These are phyloP conservation scores for Chamaecyparis obtusa DNA, from an alignment of 75 land plant species.

Conservation along the genomic window DNA sequence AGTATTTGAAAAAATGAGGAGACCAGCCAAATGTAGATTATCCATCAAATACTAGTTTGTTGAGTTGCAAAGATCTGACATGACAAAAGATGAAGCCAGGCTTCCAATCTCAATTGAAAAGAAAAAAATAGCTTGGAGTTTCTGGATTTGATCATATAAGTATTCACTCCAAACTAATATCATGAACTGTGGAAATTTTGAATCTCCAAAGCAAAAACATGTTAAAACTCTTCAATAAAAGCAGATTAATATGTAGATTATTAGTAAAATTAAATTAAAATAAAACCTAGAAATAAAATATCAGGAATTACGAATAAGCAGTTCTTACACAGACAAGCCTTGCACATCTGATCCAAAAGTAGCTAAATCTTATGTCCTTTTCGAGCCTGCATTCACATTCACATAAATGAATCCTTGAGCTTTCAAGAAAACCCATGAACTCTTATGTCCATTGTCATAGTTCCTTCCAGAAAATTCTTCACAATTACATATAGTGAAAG, in stretches of 20 bases:
- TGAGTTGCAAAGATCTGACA: not conserved
- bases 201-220: too few relatives aligned
- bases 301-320: not conserved
- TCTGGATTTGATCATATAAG: too few relatives aligned
- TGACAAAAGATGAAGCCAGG: too few relatives aligned
- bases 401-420: not conserved
- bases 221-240: too few relatives aligned
- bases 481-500: too few relatives aligned
- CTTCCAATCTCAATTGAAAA: too few relatives aligned
- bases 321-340: conserved; percentile 35
- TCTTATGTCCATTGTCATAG: too few relatives aligned
- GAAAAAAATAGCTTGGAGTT: too few relatives aligned
- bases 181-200: too few relatives aligned
- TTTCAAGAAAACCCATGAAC: not conserved
- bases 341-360: conserved; percentile 53
- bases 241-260: not conserved
- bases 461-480: too few relatives aligned
- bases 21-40: not conserved
- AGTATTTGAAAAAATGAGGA: not conserved
- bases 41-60: not conserved
- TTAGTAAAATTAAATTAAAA: not conserved
- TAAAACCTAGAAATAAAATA: not conserved
- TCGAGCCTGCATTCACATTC: conserved; percentile 36
- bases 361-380: conserved; percentile 50
- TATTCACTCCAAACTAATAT: too few relatives aligned